phyloP scores from a whole-genome alignment of 495 filamentous ascomycete genomes.

The Pseudoneurospora amorphoporcata region DNA sequence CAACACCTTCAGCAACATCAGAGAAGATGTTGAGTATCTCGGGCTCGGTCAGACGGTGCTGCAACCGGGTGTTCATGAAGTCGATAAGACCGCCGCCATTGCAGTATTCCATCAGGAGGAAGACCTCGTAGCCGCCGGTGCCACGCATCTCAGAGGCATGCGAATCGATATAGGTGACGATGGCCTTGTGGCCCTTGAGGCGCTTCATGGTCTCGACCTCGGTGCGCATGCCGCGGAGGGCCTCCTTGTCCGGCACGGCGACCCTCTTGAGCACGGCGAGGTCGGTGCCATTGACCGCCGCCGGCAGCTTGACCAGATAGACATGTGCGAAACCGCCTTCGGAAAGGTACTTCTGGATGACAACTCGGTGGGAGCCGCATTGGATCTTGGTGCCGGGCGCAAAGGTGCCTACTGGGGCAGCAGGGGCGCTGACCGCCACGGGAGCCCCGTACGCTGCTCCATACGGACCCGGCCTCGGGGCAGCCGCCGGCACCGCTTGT shows the following conservation, averaged over 20 bases:
- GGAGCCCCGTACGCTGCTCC: slow-evolving; percentile 18
- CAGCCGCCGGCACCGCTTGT: slow-evolving; percentile 26
- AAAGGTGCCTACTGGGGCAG: slow-evolving; percentile 80
- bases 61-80: slow-evolving; percentile 97
- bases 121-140: slow-evolving; percentile 89
- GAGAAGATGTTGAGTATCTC: slow-evolving; percentile 96
- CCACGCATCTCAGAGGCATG: slow-evolving; percentile 89
- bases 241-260: slow-evolving; percentile 92
- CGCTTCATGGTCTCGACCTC: slow-evolving; percentile 99
- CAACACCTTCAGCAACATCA: slow-evolving; percentile 90
- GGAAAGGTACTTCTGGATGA: slow-evolving; percentile 97
- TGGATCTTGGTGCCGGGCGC: slow-evolving; percentile 90
- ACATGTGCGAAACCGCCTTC: slow-evolving; percentile 98
- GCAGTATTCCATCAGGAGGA: slow-evolving; percentile 93
- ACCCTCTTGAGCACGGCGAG: slow-evolving; percentile 89
- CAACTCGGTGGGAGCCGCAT: slow-evolving; percentile 80
- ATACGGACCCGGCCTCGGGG: slow-evolving; percentile 25
- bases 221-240: slow-evolving; percentile 89
- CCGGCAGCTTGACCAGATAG: slow-evolving; percentile 81
- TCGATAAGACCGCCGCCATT: slow-evolving; percentile 86
- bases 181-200: slow-evolving; percentile 87
- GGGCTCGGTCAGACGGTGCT: slow-evolving; percentile 93
- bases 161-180: slow-evolving; percentile 96
- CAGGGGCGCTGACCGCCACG: slow-evolving; percentile 33
- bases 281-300: slow-evolving; percentile 69